Conservation (phyloP, 1,284 basidiomycete genomes). For the Malassezia caprae region DNA sequence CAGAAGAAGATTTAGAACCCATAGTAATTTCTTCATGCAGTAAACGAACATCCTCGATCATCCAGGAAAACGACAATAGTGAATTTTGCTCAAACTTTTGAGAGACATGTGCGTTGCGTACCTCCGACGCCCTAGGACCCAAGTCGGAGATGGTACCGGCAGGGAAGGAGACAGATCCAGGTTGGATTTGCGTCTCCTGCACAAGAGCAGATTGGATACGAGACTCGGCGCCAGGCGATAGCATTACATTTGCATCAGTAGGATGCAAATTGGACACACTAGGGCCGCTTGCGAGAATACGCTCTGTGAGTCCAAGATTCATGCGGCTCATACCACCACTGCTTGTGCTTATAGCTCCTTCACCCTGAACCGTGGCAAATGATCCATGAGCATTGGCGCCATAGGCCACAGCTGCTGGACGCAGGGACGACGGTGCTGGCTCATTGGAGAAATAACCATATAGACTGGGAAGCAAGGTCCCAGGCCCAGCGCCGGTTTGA, state of each 20-base stretch:
- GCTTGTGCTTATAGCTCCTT: background rate
- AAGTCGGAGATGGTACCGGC: conserved; percentile 8
- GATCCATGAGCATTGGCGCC: background rate
- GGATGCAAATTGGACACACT: conserved; percentile 15
- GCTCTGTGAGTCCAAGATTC: conserved; percentile 6
- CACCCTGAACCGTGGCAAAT: background rate
- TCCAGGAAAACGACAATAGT: conserved; percentile 36
- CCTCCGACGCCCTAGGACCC: background rate
- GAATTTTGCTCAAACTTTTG: conserved; percentile 32
- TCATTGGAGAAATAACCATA: conserved; percentile 15
- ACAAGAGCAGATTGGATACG: background rate
- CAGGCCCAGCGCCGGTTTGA: background rate
- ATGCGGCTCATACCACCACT: conserved; percentile 3
- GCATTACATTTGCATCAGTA: background rate
- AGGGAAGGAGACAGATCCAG: conserved; percentile 8
- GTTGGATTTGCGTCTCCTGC: conserved; percentile 2
- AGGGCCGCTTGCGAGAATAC: conserved; percentile 12
- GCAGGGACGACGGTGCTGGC: conserved; percentile 12
- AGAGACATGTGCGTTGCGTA: conserved; percentile 9
- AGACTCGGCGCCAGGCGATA: conserved; percentile 9
- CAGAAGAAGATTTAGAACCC: conserved; percentile 25
- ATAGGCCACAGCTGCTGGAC: conserved; percentile 5
- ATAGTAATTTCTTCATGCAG: conserved; percentile 36
- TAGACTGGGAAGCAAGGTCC: conserved; percentile 9
- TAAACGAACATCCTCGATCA: conserved; percentile 27